Conservation (phyloP, 1,284 basidiomycete species). For the Ceratobasidium sp. region DNA sequence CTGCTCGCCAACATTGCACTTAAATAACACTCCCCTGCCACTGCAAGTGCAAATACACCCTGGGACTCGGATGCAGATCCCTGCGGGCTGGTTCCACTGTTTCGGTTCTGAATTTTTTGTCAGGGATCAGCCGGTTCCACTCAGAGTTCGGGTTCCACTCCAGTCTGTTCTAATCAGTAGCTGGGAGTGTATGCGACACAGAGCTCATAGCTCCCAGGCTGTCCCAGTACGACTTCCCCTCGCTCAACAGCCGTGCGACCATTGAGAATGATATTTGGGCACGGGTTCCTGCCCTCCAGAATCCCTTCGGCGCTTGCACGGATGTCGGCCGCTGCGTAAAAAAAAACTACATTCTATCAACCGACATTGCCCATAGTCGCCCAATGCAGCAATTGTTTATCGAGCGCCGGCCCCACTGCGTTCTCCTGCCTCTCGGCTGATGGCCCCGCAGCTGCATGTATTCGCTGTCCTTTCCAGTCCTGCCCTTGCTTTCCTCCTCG, state of each 20-base stretch:
- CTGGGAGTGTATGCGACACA: not conserved
- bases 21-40: not conserved
- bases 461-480: not conserved
- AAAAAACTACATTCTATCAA: not conserved
- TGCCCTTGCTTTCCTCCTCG: no score
- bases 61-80: conserved; percentile 20
- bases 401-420: no score
- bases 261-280: not conserved
- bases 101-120: not conserved
- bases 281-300: conserved; percentile 3
- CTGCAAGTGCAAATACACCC: conserved; percentile 1
- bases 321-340: conserved; percentile 18
- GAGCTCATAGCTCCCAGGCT: conserved; percentile 12
- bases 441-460: not conserved
- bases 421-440: not conserved
- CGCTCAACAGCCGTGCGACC: not conserved
- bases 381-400: no score
- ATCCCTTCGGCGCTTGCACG: conserved; percentile 23
- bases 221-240: not conserved
- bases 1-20: not conserved
- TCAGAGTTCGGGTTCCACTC: not conserved
- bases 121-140: not conserved
- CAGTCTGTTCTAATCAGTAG: not conserved
- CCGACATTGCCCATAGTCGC: no score
- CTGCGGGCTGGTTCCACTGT: not conserved